Evolutionary conservation across 73 alveolate species (phyloP).

Genomic region (Urostyla sp.): DNA sequence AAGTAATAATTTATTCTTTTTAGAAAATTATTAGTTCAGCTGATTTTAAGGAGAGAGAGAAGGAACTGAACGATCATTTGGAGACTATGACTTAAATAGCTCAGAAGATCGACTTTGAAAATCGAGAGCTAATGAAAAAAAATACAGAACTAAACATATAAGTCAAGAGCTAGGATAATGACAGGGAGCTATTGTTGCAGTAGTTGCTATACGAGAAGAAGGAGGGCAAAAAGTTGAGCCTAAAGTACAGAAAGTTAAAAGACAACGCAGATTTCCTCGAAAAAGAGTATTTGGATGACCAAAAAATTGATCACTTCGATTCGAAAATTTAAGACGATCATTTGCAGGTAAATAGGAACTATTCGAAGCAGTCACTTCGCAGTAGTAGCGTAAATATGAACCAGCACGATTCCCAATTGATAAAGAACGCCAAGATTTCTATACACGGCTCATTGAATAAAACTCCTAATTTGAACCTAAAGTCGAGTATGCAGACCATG

Average conservation of each 20-base stretch:
- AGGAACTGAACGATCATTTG: slow-evolving; percentile 70
- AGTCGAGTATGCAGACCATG: too few relatives aligned
- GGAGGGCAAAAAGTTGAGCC: slow-evolving; percentile 38
- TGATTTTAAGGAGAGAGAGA: slow-evolving; percentile 70
- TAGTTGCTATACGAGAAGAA: slow-evolving; percentile 64
- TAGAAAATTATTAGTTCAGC: too few relatives aligned
- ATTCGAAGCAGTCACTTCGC: too few relatives aligned
- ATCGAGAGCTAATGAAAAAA: slow-evolving; percentile 63
- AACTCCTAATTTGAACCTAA: too few relatives aligned
- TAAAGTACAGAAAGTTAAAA: neutral
- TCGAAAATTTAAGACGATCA: too few relatives aligned
- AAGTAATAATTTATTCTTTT: too few relatives aligned
- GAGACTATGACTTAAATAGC: slow-evolving; percentile 75
- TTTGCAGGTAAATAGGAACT: too few relatives aligned
- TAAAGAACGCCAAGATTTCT: too few relatives aligned
- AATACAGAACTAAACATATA: slow-evolving; percentile 73
- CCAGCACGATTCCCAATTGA: too few relatives aligned
- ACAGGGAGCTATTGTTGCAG: slow-evolving; percentile 62
- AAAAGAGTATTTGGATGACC: slow-evolving; percentile 4
- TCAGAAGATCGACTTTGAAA: slow-evolving; percentile 72
- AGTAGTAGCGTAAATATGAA: too few relatives aligned
- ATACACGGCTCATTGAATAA: too few relatives aligned
- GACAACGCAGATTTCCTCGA: slow-evolving; percentile 20
- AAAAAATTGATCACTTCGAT: too few relatives aligned
- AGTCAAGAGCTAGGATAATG: slow-evolving; percentile 71